Base-by-base conservation (phyloP, 2,329 filamentous ascomycete species). In the Pseudogymnoascus sp. region DNA sequence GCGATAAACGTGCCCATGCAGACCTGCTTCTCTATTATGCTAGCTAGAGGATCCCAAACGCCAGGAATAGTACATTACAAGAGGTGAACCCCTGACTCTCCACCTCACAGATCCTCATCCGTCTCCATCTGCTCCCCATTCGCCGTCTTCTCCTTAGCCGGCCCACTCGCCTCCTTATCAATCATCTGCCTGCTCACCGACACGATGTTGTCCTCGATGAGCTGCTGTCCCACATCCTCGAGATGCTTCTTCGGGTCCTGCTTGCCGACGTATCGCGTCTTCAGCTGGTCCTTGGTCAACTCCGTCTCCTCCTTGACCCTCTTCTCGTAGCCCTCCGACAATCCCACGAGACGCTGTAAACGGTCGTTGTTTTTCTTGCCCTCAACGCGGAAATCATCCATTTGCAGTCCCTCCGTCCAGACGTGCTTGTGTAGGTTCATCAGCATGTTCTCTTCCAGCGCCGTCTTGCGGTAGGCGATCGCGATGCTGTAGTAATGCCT, bases 341-440 rank as follows among this genome's bases (percentile, higher is more conserved):
- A 80, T 61, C 84, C 85, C 62, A 99, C 94, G 60, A 99, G 84
- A 73, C 90, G 87, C 80, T 96, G 84, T 76, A 99, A 83, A 66
- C 88, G 85, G 62, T 96, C 92, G 74, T 92, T 90, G 75, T 96
- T 99, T 74, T 89, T 86, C 67, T 86, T 81, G 62, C 87, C 91
- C 74, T 97, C 93, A 63, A 85, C 80, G 67, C 87, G 84, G 82
- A 99, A 99, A 76, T 97, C 92, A 65, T 93, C 90, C 92, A 99
- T 97, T 74, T 96, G 86, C 67, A 99, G 77, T 4, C 93, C 94
- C 76, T 99, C 94, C 0, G 95, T 99, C 94, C 94, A 99, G 49
- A 97, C 92, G 69, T 97, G 94, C 82, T 99, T 99, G 84, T 99
- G 94, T 68, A 99, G 80, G 75, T 99, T 99, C 95, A 99, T 99